These are phyloP conservation scores for Daedaleopsis sinensis DNA, from an alignment of 768 basidiomycete species.

Conservation along the genomic window DNA sequence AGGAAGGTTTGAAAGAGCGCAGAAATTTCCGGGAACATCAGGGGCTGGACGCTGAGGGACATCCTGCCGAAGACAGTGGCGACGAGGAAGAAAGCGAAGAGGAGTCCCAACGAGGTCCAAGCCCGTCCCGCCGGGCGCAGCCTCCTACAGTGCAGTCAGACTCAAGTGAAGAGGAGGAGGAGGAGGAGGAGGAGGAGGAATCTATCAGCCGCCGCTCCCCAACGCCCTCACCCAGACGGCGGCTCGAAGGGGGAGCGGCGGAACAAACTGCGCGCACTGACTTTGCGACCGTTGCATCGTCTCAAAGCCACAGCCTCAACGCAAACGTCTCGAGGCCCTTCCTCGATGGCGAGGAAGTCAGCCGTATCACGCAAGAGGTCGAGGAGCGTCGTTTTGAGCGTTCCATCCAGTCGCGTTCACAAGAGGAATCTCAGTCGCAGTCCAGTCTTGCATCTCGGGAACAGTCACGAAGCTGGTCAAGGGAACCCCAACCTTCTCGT, in stretches of 20 bases:
- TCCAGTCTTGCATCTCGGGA: constrained; percentile 6
- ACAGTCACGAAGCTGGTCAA: constrained; percentile 10
- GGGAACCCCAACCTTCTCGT: not conserved
- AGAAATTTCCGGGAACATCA: constrained; percentile 52
- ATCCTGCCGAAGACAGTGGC: not conserved
- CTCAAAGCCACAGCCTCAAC: constrained; percentile 28
- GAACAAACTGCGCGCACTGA: constrained; percentile 58
- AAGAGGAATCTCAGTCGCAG: constrained; percentile 18
- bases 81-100: not conserved
- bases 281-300: constrained; percentile 53
- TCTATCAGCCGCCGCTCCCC: constrained; percentile 22
- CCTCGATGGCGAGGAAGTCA: constrained; percentile 60
- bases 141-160: constrained; percentile 23
- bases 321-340: constrained; percentile 39
- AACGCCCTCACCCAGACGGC: constrained; percentile 39
- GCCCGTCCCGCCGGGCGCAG: not conserved
- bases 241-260: constrained; percentile 16
- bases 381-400: constrained; percentile 65
- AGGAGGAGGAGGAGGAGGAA: constrained; percentile 8
- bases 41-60: constrained; percentile 12
- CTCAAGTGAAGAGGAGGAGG: constrained; percentile 27
- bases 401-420: constrained; percentile 26
- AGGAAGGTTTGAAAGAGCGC: constrained; percentile 81
- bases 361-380: constrained; percentile 66
- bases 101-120: not conserved